Conservation (phyloP, 2,329 filamentous ascomycete genomes). For the Aspergillus quadricinctus region DNA sequence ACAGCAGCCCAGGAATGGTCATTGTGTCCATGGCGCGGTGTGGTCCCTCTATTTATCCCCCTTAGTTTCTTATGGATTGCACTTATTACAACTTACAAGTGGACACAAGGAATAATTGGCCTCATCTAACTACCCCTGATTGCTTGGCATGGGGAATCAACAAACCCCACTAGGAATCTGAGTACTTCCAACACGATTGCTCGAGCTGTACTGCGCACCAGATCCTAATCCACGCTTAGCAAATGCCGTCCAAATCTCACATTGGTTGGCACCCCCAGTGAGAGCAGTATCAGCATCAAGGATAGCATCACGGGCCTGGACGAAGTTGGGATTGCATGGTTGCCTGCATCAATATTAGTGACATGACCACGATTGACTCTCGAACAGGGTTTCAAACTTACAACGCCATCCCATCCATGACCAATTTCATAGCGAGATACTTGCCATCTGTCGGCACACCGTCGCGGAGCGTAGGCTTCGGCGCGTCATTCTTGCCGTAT, state of each 20-base stretch:
- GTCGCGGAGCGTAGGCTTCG: constrained; percentile 1
- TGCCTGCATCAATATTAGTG: constrained; percentile 5
- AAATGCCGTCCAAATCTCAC: constrained; percentile 14
- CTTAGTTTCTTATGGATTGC: too few relatives aligned
- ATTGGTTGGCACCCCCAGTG: constrained; percentile 9
- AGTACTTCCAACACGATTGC: neutral
- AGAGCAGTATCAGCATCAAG: constrained; percentile 11
- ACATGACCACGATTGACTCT: neutral
- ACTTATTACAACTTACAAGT: too few relatives aligned
- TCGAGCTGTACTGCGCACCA: constrained; percentile 1
- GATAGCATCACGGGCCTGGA: constrained; percentile 13
- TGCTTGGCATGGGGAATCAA: neutral
- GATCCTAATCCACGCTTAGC: constrained; percentile 11
- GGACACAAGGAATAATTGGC: neutral
- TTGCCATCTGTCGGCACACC: constrained; percentile 11
- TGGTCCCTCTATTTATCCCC: neutral
- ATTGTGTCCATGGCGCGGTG: neutral
- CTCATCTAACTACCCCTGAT: neutral
- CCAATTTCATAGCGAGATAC: constrained; percentile 14
- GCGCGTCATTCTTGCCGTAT: constrained; percentile 10
- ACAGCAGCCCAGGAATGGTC: neutral
- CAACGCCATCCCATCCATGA: constrained; percentile 14
- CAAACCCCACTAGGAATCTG: constrained; percentile 1
- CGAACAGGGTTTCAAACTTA: neutral
- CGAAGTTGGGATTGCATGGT: constrained; percentile 14